Base-by-base conservation (phyloP, 805 yeast genomes). In the Blastobotrys attinorum region DNA sequence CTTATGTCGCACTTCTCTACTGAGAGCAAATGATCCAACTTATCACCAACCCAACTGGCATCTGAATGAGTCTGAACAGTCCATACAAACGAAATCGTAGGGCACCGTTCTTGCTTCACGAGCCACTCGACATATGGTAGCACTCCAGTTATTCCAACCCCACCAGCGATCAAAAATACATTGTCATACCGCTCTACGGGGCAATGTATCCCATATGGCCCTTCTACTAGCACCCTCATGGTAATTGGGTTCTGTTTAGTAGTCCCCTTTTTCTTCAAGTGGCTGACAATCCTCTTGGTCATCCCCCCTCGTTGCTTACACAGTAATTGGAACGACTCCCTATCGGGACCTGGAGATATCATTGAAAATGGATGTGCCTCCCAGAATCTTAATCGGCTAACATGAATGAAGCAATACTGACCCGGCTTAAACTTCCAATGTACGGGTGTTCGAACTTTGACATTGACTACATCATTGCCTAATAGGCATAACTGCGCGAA, bases 341-440 rank as follows among this genome's bases (percentile, higher is more conserved):
- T 69, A 6, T 61, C 60, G 4, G 58, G 62, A 0, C 71, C 58
- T 13, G 59, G 53, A 16, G 73, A 70, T 15, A 74, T 64, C 16
- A 73, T 65, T 0, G 84, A 77, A 51, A 80, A 80, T 2, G 87
- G 87, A 57, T 80, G 86, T 0, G 84, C 77, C 52, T 80, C 81
- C 76, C 81, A 75, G 53, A 77, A 74, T 52, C 73, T 60, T 29
- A 63, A 50, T 36, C 68, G 65, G 27, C 54, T 63, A 36, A 76
- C 67, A 51, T 75, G 77, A 16, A 80, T 58, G 62, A 76, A 80
- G 22, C 77, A 76, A 58, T 76, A 81, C 20, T 80, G 79, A 1
- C 86, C 86, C 0, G 83, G 81, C 39, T 61, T 60, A 3, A 73
- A 67, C 20, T 67, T 65, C 80, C 83, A 80, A 52, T 69, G 59